Percentiles rank a stretch among this genome's conserved stretches.
These are phyloP conservation scores for Malus hybrid DNA, from an alignment of 331 rosid species.

Conservation along the genomic window DNA sequence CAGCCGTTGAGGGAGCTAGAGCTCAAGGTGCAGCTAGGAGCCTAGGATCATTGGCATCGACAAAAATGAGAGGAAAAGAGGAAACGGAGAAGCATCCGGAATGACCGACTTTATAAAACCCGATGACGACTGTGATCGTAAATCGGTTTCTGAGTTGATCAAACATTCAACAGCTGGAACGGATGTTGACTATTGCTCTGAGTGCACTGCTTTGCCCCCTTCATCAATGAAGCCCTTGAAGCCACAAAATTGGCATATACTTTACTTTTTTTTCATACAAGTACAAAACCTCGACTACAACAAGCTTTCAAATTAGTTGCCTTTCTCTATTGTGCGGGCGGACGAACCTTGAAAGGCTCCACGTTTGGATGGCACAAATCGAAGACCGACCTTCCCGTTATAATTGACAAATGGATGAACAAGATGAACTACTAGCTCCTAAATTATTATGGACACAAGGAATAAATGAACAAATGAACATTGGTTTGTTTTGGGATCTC, in stretches of 20 bases:
- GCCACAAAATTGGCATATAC: slow-evolving; percentile 36
- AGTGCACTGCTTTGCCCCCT: slow-evolving; percentile 33
- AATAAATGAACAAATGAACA: too few species aligned
- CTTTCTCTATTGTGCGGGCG: slow-evolving; percentile 1
- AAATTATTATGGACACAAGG: too few species aligned
- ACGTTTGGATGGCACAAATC: slow-evolving; percentile 16
- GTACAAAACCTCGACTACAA: background rate
- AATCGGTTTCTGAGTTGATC: slow-evolving; percentile 28
- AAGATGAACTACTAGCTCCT: slow-evolving; percentile 2
- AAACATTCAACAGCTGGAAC: slow-evolving; percentile 29
- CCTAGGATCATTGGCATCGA: slow-evolving; percentile 37
- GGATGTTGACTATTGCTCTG: slow-evolving; percentile 54
- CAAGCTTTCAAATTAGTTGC: background rate
- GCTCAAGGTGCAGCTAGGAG: slow-evolving; percentile 24
- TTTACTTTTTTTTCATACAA: background rate
- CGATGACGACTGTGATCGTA: background rate
- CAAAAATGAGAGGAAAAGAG: slow-evolving; percentile 35
- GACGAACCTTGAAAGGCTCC: slow-evolving; percentile 23
- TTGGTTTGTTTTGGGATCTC: too few species aligned
- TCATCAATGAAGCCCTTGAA: slow-evolving; percentile 26
- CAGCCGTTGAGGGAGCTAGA: slow-evolving; percentile 36
- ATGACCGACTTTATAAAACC: slow-evolving; percentile 47
- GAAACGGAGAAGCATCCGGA: slow-evolving; percentile 45
- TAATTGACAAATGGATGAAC: slow-evolving; percentile 8
- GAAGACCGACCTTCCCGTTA: slow-evolving; percentile 17